These are phyloP conservation scores for Didymellaceae sp. DNA, from an alignment of 2,329 filamentous ascomycete species.

Conservation along the genomic window DNA sequence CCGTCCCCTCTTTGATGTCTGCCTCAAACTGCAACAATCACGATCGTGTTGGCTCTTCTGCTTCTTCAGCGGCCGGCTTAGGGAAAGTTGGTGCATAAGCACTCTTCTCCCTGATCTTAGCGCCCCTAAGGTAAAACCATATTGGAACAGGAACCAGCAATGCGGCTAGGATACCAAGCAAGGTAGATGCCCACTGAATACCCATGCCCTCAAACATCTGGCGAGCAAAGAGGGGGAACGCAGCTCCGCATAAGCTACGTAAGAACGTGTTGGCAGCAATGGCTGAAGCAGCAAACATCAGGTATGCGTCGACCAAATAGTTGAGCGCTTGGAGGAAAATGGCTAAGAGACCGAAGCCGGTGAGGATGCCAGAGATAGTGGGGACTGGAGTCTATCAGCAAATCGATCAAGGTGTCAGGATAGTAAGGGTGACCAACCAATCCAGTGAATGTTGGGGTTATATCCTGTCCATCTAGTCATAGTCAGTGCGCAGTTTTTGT, in stretches of 20 bases:
- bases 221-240: constrained; percentile 61
- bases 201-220: constrained; percentile 64
- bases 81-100: constrained; percentile 50
- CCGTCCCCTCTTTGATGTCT: not conserved
- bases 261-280: constrained; percentile 58
- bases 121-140: constrained; percentile 53
- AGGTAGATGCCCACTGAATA: constrained; percentile 55
- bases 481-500: too few relatives aligned
- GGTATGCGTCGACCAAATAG: constrained; percentile 54
- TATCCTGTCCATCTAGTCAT: constrained; percentile 49
- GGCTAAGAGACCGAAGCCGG: constrained; percentile 63
- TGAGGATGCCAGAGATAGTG: constrained; percentile 56
- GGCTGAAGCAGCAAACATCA: not conserved
- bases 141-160: constrained; percentile 55
- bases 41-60: constrained; percentile 9
- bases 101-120: constrained; percentile 53
- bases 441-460: constrained; percentile 52
- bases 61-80: constrained; percentile 20
- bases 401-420: not conserved
- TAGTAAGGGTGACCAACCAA: constrained; percentile 14
- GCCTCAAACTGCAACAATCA: not conserved
- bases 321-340: constrained; percentile 66
- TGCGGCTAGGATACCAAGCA: constrained; percentile 54
- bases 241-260: constrained; percentile 57
- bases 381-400: constrained; percentile 32